Evolutionary conservation across 2,329 filamentous ascomycete species (phyloP).

Genomic region (Simplicillium aogashimaense): DNA sequence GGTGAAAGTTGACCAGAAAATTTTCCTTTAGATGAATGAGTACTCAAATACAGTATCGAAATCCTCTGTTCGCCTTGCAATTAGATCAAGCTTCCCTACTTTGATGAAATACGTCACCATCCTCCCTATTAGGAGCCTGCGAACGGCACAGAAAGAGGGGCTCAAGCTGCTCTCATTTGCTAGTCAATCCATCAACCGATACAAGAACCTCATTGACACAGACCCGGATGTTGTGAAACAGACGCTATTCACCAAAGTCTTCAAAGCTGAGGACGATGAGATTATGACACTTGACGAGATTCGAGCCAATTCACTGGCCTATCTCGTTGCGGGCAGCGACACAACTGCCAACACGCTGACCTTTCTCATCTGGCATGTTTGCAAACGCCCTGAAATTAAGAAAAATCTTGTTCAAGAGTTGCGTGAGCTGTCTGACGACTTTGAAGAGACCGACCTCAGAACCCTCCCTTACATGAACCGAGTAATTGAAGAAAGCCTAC

Average conservation of each 20-base stretch:
- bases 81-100: too few relatives aligned
- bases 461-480: slow-evolving; percentile 24
- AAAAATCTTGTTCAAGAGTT: slow-evolving; percentile 14
- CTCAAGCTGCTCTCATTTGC: neutral
- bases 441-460: slow-evolving; percentile 19
- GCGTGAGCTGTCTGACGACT: slow-evolving; percentile 12
- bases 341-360: slow-evolving; percentile 37
- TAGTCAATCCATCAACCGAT: neutral
- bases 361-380: slow-evolving; percentile 28
- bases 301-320: slow-evolving; percentile 16
- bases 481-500: slow-evolving; percentile 29
- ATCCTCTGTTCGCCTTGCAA: too few relatives aligned
- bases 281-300: slow-evolving; percentile 7
- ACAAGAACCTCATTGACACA: too few relatives aligned
- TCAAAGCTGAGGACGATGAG: neutral
- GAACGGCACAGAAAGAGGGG: too few relatives aligned
- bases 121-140: too few relatives aligned
- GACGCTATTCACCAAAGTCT: slow-evolving; percentile 8
- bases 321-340: slow-evolving; percentile 36
- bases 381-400: slow-evolving; percentile 12
- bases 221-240: neutral
- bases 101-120: too few relatives aligned
- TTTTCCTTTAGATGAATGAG: slow-evolving; percentile 13
- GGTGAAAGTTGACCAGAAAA: too few relatives aligned
- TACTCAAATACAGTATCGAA: slow-evolving; percentile 6